phyloP scores from a whole-genome alignment of 2,329 filamentous ascomycete species.

The Neofusicoccum ribis region DNA sequence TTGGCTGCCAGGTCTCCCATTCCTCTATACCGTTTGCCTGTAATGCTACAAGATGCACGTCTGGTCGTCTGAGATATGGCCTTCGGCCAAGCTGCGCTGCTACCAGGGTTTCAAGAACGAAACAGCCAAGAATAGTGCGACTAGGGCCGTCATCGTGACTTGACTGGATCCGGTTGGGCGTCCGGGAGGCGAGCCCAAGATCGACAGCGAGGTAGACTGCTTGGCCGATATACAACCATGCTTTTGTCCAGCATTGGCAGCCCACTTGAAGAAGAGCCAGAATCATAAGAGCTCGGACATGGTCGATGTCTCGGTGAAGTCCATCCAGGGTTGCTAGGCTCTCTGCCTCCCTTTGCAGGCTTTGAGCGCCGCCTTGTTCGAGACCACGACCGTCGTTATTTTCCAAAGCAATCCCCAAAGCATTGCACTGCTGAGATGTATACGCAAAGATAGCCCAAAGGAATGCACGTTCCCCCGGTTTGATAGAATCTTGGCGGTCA shows the following conservation, averaged over 20 bases:
- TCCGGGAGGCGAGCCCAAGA: neutral
- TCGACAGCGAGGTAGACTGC: neutral
- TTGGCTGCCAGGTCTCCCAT: neutral
- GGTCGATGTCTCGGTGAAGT: neutral
- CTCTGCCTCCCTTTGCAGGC: neutral
- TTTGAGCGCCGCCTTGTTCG: neutral
- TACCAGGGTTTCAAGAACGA: neutral
- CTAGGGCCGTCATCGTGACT: neutral
- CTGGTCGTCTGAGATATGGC: neutral
- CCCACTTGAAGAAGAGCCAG: neutral
- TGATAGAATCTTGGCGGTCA: neutral
- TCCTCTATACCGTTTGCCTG: neutral
- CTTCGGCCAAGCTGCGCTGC: neutral
- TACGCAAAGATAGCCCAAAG: neutral
- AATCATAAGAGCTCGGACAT: neutral
- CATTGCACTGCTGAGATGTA: neutral
- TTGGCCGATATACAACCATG: neutral
- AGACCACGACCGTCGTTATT: no score
- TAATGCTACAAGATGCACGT: neutral
- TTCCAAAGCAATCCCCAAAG: neutral
- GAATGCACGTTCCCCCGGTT: neutral
- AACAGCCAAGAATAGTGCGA: neutral
- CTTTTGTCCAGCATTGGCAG: neutral
- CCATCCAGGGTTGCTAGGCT: neutral
- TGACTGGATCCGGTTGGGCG: neutral